Conservation (phyloP, 345 rosid species). For the Euphorbia peplus region DNA sequence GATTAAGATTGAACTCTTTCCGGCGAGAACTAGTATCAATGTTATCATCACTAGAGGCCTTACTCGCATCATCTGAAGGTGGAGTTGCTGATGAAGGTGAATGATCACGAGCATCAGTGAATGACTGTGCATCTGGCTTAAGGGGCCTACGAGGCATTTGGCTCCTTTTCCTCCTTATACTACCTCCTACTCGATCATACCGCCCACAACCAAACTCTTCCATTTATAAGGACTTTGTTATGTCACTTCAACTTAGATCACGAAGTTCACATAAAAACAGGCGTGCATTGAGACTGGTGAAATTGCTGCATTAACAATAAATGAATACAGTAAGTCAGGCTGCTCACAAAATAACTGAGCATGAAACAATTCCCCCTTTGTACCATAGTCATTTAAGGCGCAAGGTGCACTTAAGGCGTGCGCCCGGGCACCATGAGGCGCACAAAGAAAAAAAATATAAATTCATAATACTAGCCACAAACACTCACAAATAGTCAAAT, state of each 20-base stretch:
- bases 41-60: slow-evolving; percentile 67
- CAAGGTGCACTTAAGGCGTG: too few relatives aligned
- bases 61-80: slow-evolving; percentile 45
- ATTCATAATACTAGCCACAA: too few relatives aligned
- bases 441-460: too few relatives aligned
- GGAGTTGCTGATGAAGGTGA: slow-evolving; percentile 36
- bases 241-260: slow-evolving; percentile 20
- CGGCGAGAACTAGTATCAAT: slow-evolving; percentile 43
- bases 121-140: slow-evolving; percentile 48
- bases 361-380: background rate
- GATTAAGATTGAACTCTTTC: slow-evolving; percentile 75
- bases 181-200: slow-evolving; percentile 37
- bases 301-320: slow-evolving; percentile 6
- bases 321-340: background rate
- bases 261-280: slow-evolving; percentile 4
- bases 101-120: slow-evolving; percentile 35
- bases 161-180: slow-evolving; percentile 75
- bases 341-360: background rate
- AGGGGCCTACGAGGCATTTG: slow-evolving; percentile 58
- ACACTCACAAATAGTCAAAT: too few relatives aligned
- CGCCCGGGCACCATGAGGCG: too few relatives aligned
- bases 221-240: slow-evolving; percentile 34
- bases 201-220: slow-evolving; percentile 40
- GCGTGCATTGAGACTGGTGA: background rate
- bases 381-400: too few relatives aligned